Base-by-base conservation (phyloP, 225 moss, liverwort and hornwort species). In the Polytrichum formosum region DNA sequence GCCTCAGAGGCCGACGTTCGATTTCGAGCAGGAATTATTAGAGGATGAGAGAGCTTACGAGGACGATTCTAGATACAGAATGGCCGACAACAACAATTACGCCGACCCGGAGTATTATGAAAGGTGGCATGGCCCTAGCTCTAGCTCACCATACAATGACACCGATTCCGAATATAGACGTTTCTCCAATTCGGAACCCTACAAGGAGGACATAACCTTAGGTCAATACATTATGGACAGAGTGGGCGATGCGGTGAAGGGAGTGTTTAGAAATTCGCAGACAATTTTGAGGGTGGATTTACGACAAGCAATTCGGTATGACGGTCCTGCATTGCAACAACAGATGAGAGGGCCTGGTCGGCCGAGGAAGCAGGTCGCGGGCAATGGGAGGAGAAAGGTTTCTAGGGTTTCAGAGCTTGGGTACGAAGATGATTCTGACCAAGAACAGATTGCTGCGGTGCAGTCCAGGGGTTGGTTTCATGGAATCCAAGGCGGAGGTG, bases 401-500 rank as follows among this genome's bases (percentile, higher is more conserved):
- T 76, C 25, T 29, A 81, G 73, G 77, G 78, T 79, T 71, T 74
- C 63, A 53, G 81, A 26, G 73, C 70, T 27, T 72, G 88, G 29
- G 53, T 55, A 20, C 4, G 76, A 69, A 77, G 85, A 73, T 20
- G 79, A 83, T 18, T 80, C 80, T 28, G 64, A 78, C 25, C 37
- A 46, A 13, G 13, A 46, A 46, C 37, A 46, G 37, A 46, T 46
- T 46, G 67, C 70, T 35, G 82, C 65, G 30, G 70, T 37, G 73
- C 81, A 79, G 75, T 74, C 86, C 25, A 76, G 66, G 70, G 78
- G 91, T 10, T 95, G 90, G 92, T 78, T 92, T 20, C 67, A 80
- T 53, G 95, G 91, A 76, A 72, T 95, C 28, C 84, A 85, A 75
- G 95, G 95, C 63, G 95, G 95, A 66, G 95, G 95, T 67, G 92